phyloP scores from a whole-genome alignment of 2,329 filamentous ascomycete species.

The Emericellopsis atlantica region DNA sequence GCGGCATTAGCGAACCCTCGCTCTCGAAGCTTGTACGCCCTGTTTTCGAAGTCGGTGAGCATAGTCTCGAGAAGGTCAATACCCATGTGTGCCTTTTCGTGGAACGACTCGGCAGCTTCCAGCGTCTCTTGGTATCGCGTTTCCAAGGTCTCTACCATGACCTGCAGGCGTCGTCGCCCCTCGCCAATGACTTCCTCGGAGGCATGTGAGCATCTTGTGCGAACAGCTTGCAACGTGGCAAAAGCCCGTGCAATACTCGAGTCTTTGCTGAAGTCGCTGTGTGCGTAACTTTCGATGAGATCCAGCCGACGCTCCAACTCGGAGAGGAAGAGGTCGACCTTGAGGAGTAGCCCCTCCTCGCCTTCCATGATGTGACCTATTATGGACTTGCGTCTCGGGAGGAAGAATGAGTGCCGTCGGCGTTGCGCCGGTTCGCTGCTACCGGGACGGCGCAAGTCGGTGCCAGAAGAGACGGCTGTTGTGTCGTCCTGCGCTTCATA shows the following conservation, averaged over 20 bases:
- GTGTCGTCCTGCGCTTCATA: conserved; percentile 9
- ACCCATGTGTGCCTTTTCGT: conserved; percentile 82
- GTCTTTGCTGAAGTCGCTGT: conserved; percentile 74
- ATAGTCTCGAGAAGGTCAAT: conserved; percentile 79
- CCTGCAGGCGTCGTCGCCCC: conserved; percentile 68
- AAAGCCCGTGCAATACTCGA: conserved; percentile 76
- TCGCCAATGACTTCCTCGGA: conserved; percentile 84
- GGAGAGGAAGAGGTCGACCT: conserved; percentile 67
- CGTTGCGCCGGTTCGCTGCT: conserved; percentile 19
- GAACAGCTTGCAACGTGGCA: conserved; percentile 72
- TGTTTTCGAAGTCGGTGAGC: conserved; percentile 71
- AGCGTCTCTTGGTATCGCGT: conserved; percentile 76
- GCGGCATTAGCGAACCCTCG: conserved; percentile 56
- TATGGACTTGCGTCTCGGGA: conserved; percentile 45
- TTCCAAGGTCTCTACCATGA: conserved; percentile 90
- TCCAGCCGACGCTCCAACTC: conserved; percentile 81
- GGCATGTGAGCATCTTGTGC: conserved; percentile 77
- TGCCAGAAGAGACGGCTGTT: conserved; percentile 26
- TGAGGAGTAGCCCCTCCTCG: conserved; percentile 48
- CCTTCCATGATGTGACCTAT: conserved; percentile 48
- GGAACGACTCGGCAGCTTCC: conserved; percentile 71
- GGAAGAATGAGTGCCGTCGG: conserved; percentile 44
- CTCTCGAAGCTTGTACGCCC: conserved; percentile 68
- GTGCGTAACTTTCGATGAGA: conserved; percentile 78
- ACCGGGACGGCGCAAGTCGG: conserved; percentile 15